Percentiles rank a stretch among this genome's conserved stretches.
These are phyloP conservation scores for Xylariaceae sp. DNA, from an alignment of 2,329 filamentous ascomycete species.

Conservation along the genomic window DNA sequence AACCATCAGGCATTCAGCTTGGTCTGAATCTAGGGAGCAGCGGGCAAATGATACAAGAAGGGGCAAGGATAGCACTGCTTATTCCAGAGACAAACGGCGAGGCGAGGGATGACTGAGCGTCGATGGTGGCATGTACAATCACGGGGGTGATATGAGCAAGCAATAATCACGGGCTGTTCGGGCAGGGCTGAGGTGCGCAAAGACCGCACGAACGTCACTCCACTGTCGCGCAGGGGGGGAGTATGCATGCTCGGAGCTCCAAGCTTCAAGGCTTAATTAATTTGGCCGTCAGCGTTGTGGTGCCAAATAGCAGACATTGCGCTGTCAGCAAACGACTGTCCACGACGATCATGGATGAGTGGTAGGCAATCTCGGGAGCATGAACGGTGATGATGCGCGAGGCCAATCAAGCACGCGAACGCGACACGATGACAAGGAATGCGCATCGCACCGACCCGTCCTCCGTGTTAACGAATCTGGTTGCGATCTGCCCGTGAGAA, in stretches of 20 bases:
- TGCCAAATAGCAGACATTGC: neutral
- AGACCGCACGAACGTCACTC: neutral
- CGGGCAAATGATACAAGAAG: conserved; percentile 4
- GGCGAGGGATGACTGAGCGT: too few relatives aligned
- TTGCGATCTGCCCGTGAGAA: conserved; percentile 4
- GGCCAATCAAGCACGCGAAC: too few relatives aligned
- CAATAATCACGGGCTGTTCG: too few relatives aligned
- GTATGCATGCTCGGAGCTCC: neutral
- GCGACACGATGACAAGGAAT: conserved; percentile 1
- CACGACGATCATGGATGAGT: neutral
- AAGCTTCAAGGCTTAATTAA: too few relatives aligned
- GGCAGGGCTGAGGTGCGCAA: too few relatives aligned
- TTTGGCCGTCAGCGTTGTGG: neutral
- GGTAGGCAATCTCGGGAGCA: neutral
- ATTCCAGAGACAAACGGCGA: too few relatives aligned
- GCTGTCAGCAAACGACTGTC: neutral
- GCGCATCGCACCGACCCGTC: conserved; percentile 20
- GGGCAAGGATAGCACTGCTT: neutral
- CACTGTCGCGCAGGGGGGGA: conserved; percentile 23
- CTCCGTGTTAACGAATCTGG: conserved; percentile 5
- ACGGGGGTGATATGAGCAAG: too few relatives aligned
- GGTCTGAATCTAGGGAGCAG: conserved; percentile 7
- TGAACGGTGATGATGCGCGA: too few relatives aligned
- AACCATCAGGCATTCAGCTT: conserved; percentile 10
- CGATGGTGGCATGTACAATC: too few relatives aligned